A percentile compares a stretch with the other conserved stretches of the same genome.
These are phyloP conservation scores for Penicillium taxi DNA, from an alignment of 495 filamentous ascomycete genomes.

Conservation along the genomic window DNA sequence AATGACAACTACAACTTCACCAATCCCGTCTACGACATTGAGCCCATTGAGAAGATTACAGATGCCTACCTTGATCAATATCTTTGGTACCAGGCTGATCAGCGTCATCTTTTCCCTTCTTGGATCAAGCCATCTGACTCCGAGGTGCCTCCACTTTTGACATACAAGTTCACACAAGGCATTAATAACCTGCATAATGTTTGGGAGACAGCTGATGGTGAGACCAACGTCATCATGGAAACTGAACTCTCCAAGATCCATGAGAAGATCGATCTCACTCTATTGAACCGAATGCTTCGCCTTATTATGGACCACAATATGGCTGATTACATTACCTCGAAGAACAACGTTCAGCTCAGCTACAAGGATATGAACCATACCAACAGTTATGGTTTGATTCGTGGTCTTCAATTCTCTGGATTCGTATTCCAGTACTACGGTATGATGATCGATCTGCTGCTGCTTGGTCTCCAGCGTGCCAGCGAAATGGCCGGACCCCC, in stretches of 20 bases:
- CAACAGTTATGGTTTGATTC: conserved; percentile 97
- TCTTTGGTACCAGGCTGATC: conserved; percentile 98
- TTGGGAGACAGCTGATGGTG: conserved; percentile 90
- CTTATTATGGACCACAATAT: conserved; percentile 99
- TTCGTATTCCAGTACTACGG: conserved; percentile 99
- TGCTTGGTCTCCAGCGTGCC: conserved; percentile 88
- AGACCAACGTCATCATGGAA: conserved; percentile 99
- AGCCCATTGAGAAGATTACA: conserved; percentile 99
- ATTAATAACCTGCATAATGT: conserved; percentile 99
- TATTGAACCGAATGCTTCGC: conserved; percentile 85
- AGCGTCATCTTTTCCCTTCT: conserved; percentile 92
- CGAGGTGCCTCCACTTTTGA: conserved; percentile 92
- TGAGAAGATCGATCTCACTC: conserved; percentile 96
- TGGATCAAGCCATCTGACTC: conserved; percentile 99
- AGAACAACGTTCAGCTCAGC: conserved; percentile 98
- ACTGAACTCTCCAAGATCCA: conserved; percentile 98
- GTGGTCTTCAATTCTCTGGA: conserved; percentile 92
- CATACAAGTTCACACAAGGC: conserved; percentile 99
- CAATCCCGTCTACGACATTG: conserved; percentile 98
- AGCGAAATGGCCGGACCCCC: conserved; percentile 98
- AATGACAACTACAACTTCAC: conserved; percentile 99
- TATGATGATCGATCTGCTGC: conserved; percentile 84
- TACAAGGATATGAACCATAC: conserved; percentile 99
- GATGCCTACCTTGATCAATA: conserved; percentile 99
- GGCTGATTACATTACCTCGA: conserved; percentile 97